Conservation (phyloP, 2,329 filamentous ascomycete genomes). For the Scorias spongiosa region DNA sequence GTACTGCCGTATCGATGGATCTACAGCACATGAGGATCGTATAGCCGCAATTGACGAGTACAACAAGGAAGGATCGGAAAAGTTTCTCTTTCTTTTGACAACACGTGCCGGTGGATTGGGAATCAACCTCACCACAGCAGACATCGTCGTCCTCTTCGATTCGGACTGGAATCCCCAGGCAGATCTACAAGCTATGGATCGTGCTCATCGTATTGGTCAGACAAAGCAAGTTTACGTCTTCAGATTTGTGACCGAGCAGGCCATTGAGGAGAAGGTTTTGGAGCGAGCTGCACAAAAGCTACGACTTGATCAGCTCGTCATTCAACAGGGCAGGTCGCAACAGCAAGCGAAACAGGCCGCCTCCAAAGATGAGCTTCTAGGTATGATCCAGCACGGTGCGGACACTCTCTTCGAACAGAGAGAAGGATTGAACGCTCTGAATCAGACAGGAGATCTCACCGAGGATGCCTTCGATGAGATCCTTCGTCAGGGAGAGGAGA, state of each 20-base stretch:
- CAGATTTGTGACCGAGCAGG: conserved; percentile 92
- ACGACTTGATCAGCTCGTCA: conserved; percentile 89
- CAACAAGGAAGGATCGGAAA: conserved; percentile 89
- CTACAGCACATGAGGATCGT: conserved; percentile 92
- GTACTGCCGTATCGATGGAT: conserved; percentile 94
- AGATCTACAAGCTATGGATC: conserved; percentile 96
- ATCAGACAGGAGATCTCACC: conserved; percentile 48
- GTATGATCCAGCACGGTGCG: conserved; percentile 98
- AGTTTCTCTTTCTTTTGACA: conserved; percentile 89
- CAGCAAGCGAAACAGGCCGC: conserved; percentile 79
- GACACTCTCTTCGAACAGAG: conserved; percentile 77
- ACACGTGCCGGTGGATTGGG: conserved; percentile 90
- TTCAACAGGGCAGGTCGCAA: conserved; percentile 91
- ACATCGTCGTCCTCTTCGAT: conserved; percentile 92
- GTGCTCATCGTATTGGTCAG: conserved; percentile 94
- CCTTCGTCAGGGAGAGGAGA: conserved; percentile 68
- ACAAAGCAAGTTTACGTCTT: conserved; percentile 97
- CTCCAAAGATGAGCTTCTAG: conserved; percentile 89
- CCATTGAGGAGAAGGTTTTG: conserved; percentile 95
- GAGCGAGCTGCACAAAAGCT: conserved; percentile 94
- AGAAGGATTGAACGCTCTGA: conserved; percentile 45
- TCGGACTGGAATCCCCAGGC: conserved; percentile 99
- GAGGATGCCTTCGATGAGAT: conserved; percentile 89
- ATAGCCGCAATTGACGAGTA: conserved; percentile 97
- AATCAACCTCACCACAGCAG: conserved; percentile 89